Evolutionary conservation across 352 stramenopile species (phyloP).

Genomic region (Pythium apleroticum): DNA sequence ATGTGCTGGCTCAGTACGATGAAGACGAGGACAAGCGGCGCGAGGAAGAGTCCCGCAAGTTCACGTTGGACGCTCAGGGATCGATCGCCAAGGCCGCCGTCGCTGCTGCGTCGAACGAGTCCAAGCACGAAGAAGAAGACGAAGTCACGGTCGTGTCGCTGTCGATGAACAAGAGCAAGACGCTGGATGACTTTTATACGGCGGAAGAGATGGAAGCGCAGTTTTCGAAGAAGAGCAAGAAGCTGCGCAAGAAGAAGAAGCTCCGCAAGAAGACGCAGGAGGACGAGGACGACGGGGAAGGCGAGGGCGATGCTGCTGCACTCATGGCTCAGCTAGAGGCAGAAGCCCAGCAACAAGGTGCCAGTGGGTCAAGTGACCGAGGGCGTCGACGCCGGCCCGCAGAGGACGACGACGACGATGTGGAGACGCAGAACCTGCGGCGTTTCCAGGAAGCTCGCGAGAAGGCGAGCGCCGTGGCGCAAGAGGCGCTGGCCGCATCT

Average conservation of each 20-base stretch:
- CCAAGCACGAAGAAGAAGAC: constrained; percentile 34
- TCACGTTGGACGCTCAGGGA: constrained; percentile 51
- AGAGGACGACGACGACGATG: constrained; percentile 31
- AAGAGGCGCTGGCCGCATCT: constrained; percentile 39
- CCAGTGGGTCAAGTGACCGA: constrained; percentile 39
- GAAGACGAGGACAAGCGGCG: constrained; percentile 67
- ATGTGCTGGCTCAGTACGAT: constrained; percentile 89
- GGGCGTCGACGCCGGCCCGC: constrained; percentile 48
- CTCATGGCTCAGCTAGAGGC: constrained; percentile 69
- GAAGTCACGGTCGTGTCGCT: constrained; percentile 61
- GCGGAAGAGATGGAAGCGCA: constrained; percentile 81
- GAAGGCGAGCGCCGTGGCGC: constrained; percentile 51
- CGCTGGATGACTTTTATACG: constrained; percentile 81
- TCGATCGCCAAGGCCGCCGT: constrained; percentile 4
- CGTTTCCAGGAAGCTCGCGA: constrained; percentile 76
- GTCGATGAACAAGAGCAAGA: constrained; percentile 46
- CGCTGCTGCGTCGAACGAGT: not conserved
- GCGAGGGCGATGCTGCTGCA: constrained; percentile 23
- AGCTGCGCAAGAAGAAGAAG: constrained; percentile 70
- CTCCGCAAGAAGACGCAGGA: constrained; percentile 40
- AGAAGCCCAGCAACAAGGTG: constrained; percentile 39
- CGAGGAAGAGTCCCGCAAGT: constrained; percentile 45
- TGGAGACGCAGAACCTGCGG: constrained; percentile 51
- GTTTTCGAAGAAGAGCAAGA: constrained; percentile 82
- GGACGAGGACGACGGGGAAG: constrained; percentile 34